Base-by-base conservation (phyloP, 306 rosid genomes). In the Fragaria iinumae region DNA sequence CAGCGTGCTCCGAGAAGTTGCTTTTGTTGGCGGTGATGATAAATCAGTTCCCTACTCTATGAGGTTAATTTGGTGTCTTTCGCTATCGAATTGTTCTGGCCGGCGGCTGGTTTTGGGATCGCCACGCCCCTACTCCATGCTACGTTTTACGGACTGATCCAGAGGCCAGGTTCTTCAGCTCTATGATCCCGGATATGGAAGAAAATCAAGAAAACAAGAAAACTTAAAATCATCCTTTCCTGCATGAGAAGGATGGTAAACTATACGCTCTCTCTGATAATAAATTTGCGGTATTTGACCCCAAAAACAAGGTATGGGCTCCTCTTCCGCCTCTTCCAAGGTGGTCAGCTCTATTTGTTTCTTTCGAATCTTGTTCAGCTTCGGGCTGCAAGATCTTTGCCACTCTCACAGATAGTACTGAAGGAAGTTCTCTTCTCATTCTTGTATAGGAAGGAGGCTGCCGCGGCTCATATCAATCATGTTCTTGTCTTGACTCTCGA, bases 11-110 rank as follows among this genome's bases (percentile, higher is more conserved):
- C 6, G 1, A 0, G 20, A 49, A 13, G 53, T 49, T 49, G 53
- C 53, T 49, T 14, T 49, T 49, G 1, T 49, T 12, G 53, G 20
- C 53, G 6, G 53, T 7, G 6, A 13, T 4, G 53, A 49, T n/a
- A 0, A 1, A 0, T 38, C 39, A 38, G 39, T 49, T 49, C 6
- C 6, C 1, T 2, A 4, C 1, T 0, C 0, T 11, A 49, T 49
- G 53, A 7, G 53, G n/a, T n/a, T n/a, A n/a, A 4, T 49, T 49
- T 16, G 53, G 6, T 49, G n/a, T 50, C n/a, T 50, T 16, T 50
- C 0, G 56, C 56, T 50, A 6, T 50, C 56, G 8, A 50, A 0
- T 50, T 50, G n/a, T 50, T 16, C n/a, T 50, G 6, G 18, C 53
- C n/a, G 56, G 8, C 56, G 56, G 56, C 14, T n/a, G n/a, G n/a